phyloP scores from a whole-genome alignment of 352 stramenopile species.

The Pythium graminicola region DNA sequence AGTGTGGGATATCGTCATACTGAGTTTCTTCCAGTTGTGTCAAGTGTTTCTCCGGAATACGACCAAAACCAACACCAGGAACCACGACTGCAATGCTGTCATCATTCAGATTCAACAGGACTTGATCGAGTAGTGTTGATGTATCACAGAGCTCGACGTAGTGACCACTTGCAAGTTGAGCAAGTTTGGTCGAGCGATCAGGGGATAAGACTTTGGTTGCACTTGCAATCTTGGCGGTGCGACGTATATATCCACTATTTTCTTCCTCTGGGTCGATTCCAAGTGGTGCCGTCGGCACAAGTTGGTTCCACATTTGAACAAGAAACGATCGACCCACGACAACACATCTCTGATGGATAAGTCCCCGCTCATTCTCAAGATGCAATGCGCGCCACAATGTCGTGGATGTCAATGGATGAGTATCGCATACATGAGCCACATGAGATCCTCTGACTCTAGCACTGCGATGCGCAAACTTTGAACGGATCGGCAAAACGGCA shows the following conservation, averaged over 20 bases:
- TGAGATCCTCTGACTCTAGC: background rate
- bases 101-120: background rate
- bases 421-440: background rate
- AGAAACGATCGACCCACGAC: too few species aligned
- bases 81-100: background rate
- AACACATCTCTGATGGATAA: too few species aligned
- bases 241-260: too few species aligned
- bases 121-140: background rate
- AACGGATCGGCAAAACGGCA: background rate
- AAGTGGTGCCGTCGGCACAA: too few species aligned
- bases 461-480: background rate
- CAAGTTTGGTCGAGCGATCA: background rate
- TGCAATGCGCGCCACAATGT: background rate
- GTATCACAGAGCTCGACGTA: background rate
- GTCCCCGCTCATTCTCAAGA: too few species aligned
- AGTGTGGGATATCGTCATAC: background rate
- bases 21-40: background rate
- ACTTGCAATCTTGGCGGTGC: background rate
- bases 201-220: background rate
- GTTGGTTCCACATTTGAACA: too few species aligned
- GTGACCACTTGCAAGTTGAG: background rate
- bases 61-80: background rate
- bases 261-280: too few species aligned
- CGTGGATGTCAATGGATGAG: background rate
- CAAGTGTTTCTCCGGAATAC: background rate